phyloP scores from a whole-genome alignment of 1,139 yeast species.

The Yamadazyma membranifaciens region DNA sequence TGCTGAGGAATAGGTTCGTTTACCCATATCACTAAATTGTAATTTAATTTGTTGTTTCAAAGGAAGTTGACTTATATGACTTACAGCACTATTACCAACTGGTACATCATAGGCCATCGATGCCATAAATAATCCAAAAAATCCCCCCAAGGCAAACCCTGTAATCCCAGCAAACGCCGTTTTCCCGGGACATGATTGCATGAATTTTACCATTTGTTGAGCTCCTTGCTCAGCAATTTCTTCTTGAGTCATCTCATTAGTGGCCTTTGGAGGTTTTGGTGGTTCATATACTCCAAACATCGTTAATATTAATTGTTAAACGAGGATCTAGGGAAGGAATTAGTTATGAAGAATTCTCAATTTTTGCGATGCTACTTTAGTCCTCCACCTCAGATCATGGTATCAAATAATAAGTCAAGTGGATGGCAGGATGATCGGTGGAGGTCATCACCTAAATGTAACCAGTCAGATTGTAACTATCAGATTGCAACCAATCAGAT shows the following conservation, averaged over 20 bases:
- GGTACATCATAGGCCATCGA: slow-evolving; percentile 87
- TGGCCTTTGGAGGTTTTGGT: slow-evolving; percentile 42
- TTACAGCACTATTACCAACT: slow-evolving; percentile 55
- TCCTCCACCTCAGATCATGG: no score
- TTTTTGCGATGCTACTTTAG: background rate
- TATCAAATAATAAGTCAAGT: no score
- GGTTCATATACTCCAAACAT: slow-evolving; percentile 20
- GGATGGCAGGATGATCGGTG: no score
- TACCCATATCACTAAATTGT: slow-evolving; percentile 91
- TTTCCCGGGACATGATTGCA: slow-evolving; percentile 96
- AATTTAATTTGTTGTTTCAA: slow-evolving; percentile 89
- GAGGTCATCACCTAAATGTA: no score
- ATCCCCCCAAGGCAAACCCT: slow-evolving; percentile 94
- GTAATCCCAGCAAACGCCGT: slow-evolving; percentile 89
- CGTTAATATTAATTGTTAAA: background rate
- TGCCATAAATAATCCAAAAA: slow-evolving; percentile 96
- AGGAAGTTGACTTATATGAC: slow-evolving; percentile 75
- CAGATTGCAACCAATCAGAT: no score
- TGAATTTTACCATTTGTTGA: slow-evolving; percentile 72
- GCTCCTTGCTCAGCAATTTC: slow-evolving; percentile 95
- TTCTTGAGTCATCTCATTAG: slow-evolving; percentile 73
- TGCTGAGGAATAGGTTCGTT: slow-evolving; percentile 81
- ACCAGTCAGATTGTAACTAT: no score
- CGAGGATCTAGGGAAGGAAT: no score
- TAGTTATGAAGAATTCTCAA: background rate